Base-by-base conservation (phyloP, 352 stramenopile species). In the Globisporangium viniferum region DNA sequence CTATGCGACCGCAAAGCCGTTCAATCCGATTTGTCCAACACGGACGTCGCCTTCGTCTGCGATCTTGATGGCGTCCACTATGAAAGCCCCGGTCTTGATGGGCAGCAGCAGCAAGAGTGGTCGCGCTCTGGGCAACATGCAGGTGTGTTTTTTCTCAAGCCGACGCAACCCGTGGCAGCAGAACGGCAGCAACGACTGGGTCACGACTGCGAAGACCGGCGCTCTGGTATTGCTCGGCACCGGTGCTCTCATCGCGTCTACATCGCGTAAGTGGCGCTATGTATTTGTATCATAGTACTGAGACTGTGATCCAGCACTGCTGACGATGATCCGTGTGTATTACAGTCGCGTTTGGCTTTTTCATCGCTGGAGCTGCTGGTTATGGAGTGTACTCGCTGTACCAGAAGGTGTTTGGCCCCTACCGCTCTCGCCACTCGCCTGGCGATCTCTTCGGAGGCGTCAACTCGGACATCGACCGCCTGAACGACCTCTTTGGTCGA, bases 361-460 rank as follows among this genome's bases (percentile, higher is more conserved):
- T 92, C 67, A 80, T 93, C 69, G 75, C 78, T 12, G 84, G 81
- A 2, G 83, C 85, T 14, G 83, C 84, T 7, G 85, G 82, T 3
- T 92, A 89, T 44, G 85, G 85, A 7, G n/a, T 92, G 57, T 93
- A 93, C 69, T 70, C 83, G 14, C 68, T 93, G 27, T 93, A 93
- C 72, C 81, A 84, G 41, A 73, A 75, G 24, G 78, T 93, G 54
- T 76, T 90, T 20, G 68, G 77, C 0, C 82, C 74, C 10, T 90
- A 83, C 60, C 71, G 78, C 36, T 82, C 78, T 18, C 64, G 69
- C 24, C 70, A 73, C 33, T 74, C 68, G 2, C 60, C 66, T 5
- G 62, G 39, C 22, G 67, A 80, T 15, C 74, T 80, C n/a, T 89
- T 93, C 33, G 61, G 70, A 15, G 67, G 70, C 1, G 62, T 88